These are phyloP conservation scores for Discostella stelligeroides DNA, from an alignment of 108 stramenopile genomes.

Conservation along the genomic window DNA sequence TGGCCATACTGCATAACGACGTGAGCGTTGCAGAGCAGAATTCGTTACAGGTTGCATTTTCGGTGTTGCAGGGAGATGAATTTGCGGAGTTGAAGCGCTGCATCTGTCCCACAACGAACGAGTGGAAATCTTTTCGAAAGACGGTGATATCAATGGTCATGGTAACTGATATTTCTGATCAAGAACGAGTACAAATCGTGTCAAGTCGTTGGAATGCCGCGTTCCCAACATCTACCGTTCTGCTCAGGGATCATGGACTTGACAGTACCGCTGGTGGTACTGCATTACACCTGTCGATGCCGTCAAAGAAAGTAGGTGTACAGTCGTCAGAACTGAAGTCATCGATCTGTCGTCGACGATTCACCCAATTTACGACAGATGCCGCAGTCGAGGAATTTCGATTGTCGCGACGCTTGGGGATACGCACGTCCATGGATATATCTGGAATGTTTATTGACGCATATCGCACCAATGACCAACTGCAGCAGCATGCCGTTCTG, in stretches of 20 bases:
- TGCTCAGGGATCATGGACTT: slow-evolving; percentile 2
- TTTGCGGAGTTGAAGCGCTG: slow-evolving; percentile 51
- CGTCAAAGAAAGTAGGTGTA: slow-evolving; percentile 3
- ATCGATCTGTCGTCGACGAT: slow-evolving; percentile 27
- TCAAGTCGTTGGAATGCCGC: slow-evolving; percentile 44
- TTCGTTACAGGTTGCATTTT: slow-evolving; percentile 63
- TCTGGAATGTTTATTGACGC: slow-evolving; percentile 43
- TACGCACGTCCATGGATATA: slow-evolving; percentile 40
- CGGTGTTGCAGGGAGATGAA: slow-evolving; percentile 45
- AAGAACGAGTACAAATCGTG: slow-evolving; percentile 48
- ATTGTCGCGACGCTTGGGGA: slow-evolving; percentile 26
- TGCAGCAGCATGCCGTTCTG: slow-evolving; percentile 48
- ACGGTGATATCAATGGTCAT: slow-evolving; percentile 56
- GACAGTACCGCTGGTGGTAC: not conserved
- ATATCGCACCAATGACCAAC: slow-evolving; percentile 21
- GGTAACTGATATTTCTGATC: slow-evolving; percentile 66
- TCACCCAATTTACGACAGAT: slow-evolving; percentile 23
- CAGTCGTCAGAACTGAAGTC: slow-evolving; percentile 27
- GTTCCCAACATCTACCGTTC: slow-evolving; percentile 22
- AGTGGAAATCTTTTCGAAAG: slow-evolving; percentile 54
- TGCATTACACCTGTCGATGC: not conserved
- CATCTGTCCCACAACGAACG: slow-evolving; percentile 50
- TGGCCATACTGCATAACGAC: slow-evolving; percentile 51
- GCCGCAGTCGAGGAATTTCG: slow-evolving; percentile 25
- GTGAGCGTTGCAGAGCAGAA: slow-evolving; percentile 61